Conservation (phyloP, 2,329 filamentous ascomycete species). For the Polytolypa hystricis region DNA sequence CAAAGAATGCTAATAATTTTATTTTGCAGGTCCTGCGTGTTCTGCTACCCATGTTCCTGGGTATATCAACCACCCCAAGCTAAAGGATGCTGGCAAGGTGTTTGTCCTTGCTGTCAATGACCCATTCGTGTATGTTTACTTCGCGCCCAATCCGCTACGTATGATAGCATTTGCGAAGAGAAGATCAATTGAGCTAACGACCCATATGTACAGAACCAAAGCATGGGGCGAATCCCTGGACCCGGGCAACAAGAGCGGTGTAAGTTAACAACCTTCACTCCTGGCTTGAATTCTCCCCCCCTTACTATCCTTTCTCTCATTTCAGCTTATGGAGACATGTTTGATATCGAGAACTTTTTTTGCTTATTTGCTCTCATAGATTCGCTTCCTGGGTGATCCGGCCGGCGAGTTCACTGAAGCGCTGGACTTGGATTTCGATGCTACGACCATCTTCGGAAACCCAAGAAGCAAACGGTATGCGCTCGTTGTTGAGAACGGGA, state of each 20-base stretch:
- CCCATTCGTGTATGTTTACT: constrained; percentile 68
- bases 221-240: constrained; percentile 75
- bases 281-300: no score
- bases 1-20: no score
- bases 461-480: constrained; percentile 80
- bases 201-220: constrained; percentile 56
- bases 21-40: constrained; percentile 52
- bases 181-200: neutral
- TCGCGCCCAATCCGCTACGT: neutral
- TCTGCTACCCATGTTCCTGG: constrained; percentile 67
- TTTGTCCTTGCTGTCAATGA: constrained; percentile 93
- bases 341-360: neutral
- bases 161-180: no score
- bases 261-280: constrained; percentile 35
- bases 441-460: constrained; percentile 66
- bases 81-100: constrained; percentile 70
- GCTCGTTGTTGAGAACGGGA: constrained; percentile 70
- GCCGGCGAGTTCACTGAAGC: constrained; percentile 69
- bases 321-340: neutral
- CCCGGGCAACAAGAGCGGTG: constrained; percentile 60
- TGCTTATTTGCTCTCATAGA: constrained; percentile 36
- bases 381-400: constrained; percentile 82
- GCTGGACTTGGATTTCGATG: constrained; percentile 74
- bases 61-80: constrained; percentile 68
- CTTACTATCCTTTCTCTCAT: neutral